Evolutionary conservation across 169 alveolate species (phyloP).

Genomic region (Eimeria sp.): DNA sequence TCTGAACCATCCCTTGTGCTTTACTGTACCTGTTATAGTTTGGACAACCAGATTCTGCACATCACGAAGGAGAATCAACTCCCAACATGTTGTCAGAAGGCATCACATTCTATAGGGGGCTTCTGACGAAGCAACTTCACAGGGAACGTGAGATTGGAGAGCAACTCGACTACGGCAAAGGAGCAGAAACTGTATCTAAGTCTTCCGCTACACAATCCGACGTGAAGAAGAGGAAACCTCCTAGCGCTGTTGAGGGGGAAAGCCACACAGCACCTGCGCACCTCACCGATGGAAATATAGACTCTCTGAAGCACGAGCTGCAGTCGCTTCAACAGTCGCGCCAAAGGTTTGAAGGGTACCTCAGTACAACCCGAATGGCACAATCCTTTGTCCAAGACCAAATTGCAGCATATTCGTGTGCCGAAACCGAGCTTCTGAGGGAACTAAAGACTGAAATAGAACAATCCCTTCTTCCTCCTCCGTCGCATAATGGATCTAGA

Average conservation of each 20-base stretch:
- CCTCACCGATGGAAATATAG: neutral
- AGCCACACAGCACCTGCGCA: neutral
- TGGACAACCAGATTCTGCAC: constrained; percentile 33
- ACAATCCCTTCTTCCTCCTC: neutral
- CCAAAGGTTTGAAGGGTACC: constrained; percentile 52
- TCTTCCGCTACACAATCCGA: neutral
- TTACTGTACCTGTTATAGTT: constrained; percentile 29
- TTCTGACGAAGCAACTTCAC: constrained; percentile 59
- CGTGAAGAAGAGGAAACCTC: neutral
- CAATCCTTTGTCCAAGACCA: constrained; percentile 65
- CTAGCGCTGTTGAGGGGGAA: constrained; percentile 44
- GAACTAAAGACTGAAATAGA: constrained; percentile 36
- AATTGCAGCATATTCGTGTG: constrained; percentile 16
- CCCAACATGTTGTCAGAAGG: constrained; percentile 30
- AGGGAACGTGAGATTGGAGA: constrained; percentile 64
- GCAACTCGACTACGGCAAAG: constrained; percentile 28
- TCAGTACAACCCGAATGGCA: constrained; percentile 34
- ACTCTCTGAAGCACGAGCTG: constrained; percentile 53
- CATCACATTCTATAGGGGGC: constrained; percentile 59
- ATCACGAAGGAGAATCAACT: constrained; percentile 37
- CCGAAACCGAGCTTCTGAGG: constrained; percentile 51
- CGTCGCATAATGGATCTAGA: neutral
- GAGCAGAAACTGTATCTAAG: constrained; percentile 23
- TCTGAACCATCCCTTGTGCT: neutral
- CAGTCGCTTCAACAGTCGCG: constrained; percentile 66